Evolutionary conservation across 495 filamentous ascomycete species (phyloP).

Genomic region (Mytilinidion resinicola): DNA sequence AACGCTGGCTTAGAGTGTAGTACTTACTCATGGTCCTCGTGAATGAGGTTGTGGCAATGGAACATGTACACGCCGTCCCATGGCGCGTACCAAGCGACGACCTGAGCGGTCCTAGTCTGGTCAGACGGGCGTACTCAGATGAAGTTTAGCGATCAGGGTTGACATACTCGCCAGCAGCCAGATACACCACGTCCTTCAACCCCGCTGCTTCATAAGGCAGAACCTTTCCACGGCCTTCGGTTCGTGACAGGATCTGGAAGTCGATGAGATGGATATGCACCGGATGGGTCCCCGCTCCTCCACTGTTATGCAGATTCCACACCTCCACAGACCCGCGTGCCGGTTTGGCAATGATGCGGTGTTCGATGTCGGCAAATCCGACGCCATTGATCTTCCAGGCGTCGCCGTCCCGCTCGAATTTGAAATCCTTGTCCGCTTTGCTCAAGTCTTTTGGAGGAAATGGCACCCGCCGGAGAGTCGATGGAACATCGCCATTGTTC

Average conservation of each 20-base stretch:
- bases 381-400: constrained; percentile 49
- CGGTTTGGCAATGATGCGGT: constrained; percentile 46
- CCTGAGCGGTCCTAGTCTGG: constrained; percentile 1
- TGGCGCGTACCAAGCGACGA: constrained; percentile 47
- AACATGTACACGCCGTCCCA: constrained; percentile 47
- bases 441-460: constrained; percentile 25
- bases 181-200: constrained; percentile 49
- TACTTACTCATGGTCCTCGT: constrained; percentile 49
- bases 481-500: constrained; percentile 37
- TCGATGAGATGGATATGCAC: constrained; percentile 57
- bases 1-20: neutral
- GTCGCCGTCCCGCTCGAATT: constrained; percentile 40
- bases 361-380: constrained; percentile 42
- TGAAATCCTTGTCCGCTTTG: constrained; percentile 38
- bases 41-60: constrained; percentile 48
- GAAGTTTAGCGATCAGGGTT: neutral
- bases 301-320: constrained; percentile 40
- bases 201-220: constrained; percentile 45
- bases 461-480: constrained; percentile 29
- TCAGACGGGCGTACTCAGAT: neutral
- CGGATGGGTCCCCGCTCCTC: constrained; percentile 13
- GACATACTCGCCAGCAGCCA: constrained; percentile 47
- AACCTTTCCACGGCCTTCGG: constrained; percentile 36
- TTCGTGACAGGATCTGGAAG: constrained; percentile 45
- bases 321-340: constrained; percentile 43